Evolutionary conservation across 2,329 filamentous ascomycete species (phyloP).

Genomic region (Talaromyces sp.): DNA sequence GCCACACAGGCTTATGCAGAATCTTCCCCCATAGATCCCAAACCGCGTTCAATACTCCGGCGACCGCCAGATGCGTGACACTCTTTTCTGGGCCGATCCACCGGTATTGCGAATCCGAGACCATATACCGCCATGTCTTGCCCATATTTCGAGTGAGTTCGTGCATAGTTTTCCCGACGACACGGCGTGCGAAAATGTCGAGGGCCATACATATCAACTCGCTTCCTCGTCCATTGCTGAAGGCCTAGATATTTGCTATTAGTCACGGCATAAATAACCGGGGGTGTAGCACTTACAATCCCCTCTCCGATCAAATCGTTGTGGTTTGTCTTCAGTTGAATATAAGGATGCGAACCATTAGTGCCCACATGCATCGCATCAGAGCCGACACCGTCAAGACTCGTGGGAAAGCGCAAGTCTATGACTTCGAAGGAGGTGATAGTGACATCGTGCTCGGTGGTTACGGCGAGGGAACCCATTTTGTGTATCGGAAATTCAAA

Average conservation of each 20-base stretch:
- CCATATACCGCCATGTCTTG: slow-evolving; percentile 87
- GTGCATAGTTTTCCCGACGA: slow-evolving; percentile 69
- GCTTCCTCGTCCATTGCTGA: slow-evolving; percentile 64
- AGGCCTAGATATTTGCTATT: slow-evolving; percentile 26
- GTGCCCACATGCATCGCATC: slow-evolving; percentile 13
- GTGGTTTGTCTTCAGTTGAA: slow-evolving; percentile 13
- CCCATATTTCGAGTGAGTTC: slow-evolving; percentile 77
- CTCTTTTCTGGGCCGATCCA: slow-evolving; percentile 95
- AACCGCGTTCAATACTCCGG: slow-evolving; percentile 80
- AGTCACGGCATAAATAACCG: not conserved
- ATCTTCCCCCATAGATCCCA: slow-evolving; percentile 93
- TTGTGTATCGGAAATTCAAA: not conserved
- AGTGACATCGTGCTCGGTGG: slow-evolving; percentile 61
- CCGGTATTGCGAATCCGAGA: slow-evolving; percentile 80
- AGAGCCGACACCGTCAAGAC: slow-evolving; percentile 47
- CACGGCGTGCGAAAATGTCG: slow-evolving; percentile 67
- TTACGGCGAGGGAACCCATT: not conserved
- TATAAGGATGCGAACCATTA: slow-evolving; percentile 8
- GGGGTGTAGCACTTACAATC: not conserved
- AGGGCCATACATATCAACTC: slow-evolving; percentile 87
- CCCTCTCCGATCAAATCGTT: not conserved
- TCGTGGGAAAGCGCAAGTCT: slow-evolving; percentile 48
- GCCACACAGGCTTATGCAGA: slow-evolving; percentile 82
- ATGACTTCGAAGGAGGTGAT: slow-evolving; percentile 88
- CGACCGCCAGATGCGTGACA: slow-evolving; percentile 84